Percentiles rank a stretch among this genome's conserved stretches.
These are phyloP conservation scores for Lablab purpureus DNA, from an alignment of 306 rosid genomes.

Conservation along the genomic window DNA sequence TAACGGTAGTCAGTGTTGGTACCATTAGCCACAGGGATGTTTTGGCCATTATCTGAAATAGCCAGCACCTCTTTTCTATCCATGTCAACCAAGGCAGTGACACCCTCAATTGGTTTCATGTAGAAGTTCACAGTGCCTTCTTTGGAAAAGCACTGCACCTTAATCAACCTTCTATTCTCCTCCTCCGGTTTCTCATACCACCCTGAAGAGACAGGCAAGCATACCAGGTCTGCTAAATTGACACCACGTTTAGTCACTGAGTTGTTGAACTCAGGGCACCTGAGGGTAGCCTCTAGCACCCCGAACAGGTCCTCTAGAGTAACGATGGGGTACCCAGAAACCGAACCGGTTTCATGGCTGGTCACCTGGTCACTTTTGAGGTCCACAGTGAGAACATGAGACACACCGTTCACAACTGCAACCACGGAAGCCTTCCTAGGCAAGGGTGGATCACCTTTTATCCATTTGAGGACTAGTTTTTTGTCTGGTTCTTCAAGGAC, in stretches of 20 bases:
- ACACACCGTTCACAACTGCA: slow-evolving; percentile 50
- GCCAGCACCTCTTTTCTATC: slow-evolving; percentile 62
- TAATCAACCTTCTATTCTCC: slow-evolving; percentile 69
- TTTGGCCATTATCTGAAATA: slow-evolving; percentile 64
- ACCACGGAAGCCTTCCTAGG: slow-evolving; percentile 70
- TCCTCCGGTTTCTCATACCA: slow-evolving; percentile 74
- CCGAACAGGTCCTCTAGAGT: slow-evolving; percentile 64
- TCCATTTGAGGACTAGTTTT: slow-evolving; percentile 62
- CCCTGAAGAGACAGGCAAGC: slow-evolving; percentile 76
- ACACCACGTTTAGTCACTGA: slow-evolving; percentile 68
- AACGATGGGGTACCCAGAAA: slow-evolving; percentile 73
- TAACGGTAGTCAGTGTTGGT: slow-evolving; percentile 78
- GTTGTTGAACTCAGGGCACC: slow-evolving; percentile 60
- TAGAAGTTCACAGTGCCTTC: slow-evolving; percentile 85
- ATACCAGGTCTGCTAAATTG: slow-evolving; percentile 62
- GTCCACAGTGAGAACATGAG: slow-evolving; percentile 63
- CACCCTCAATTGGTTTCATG: slow-evolving; percentile 92
- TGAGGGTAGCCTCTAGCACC: slow-evolving; percentile 55
- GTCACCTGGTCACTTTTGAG: slow-evolving; percentile 50
- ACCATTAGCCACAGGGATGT: slow-evolving; percentile 72
- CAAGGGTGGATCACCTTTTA: slow-evolving; percentile 53
- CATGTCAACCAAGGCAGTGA: slow-evolving; percentile 74
- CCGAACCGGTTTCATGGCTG: slow-evolving; percentile 20
- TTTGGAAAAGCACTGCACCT: slow-evolving; percentile 78
- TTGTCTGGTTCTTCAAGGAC: slow-evolving; percentile 82